Conservation (phyloP, 2,329 filamentous ascomycete genomes). For the Penicillium sp. region DNA sequence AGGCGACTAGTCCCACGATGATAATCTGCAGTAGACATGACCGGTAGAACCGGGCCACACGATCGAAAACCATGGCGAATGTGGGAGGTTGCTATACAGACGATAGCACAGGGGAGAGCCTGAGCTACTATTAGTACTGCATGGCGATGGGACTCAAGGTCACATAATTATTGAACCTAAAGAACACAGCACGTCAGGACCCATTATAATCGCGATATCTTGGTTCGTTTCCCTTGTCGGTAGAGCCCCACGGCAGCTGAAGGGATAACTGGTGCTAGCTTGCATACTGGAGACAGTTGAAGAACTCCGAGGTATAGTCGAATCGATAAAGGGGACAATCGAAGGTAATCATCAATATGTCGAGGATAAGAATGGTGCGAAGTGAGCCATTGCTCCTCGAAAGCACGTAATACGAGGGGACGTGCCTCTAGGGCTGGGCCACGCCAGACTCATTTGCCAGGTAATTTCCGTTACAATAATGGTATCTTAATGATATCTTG, state of each 20-base stretch:
- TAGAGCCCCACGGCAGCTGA: not conserved
- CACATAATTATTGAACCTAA: not conserved
- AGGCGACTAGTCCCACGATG: slow-evolving; percentile 35
- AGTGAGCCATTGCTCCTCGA: not conserved
- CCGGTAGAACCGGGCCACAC: slow-evolving; percentile 27
- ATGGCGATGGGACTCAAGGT: not conserved
- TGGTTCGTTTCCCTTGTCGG: not conserved
- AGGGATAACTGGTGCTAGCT: not conserved
- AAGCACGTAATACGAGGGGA: not conserved
- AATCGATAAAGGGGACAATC: not conserved
- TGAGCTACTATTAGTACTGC: not conserved
- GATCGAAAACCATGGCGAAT: slow-evolving; percentile 5
- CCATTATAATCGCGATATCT: slow-evolving; percentile 10
- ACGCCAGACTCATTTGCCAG: not conserved
- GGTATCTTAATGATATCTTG: too few relatives aligned
- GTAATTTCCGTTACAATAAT: not conserved
- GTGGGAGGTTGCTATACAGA: not conserved
- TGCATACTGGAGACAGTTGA: not conserved
- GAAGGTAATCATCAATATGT: not conserved
- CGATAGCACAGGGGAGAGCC: not conserved
- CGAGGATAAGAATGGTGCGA: not conserved
- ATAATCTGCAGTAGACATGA: slow-evolving; percentile 39
- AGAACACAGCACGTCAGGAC: slow-evolving; percentile 10
- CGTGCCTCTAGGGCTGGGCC: not conserved
- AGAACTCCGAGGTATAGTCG: not conserved